Percentiles rank a stretch among this genome's conserved stretches.
These are phyloP conservation scores for Didymella arachidicola DNA, from an alignment of 2,329 filamentous ascomycete species.

Conservation along the genomic window DNA sequence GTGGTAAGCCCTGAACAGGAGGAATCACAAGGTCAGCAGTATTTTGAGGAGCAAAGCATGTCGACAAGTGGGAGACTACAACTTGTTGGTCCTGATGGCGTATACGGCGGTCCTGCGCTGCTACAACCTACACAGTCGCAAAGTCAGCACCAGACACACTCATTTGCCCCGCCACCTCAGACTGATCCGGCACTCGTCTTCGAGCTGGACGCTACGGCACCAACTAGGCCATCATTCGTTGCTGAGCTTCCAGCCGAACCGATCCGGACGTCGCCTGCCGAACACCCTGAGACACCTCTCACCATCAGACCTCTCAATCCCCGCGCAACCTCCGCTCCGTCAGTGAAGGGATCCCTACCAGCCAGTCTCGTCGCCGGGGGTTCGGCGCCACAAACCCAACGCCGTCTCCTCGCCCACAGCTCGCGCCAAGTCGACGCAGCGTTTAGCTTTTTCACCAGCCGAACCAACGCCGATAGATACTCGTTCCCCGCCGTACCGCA, in stretches of 20 bases:
- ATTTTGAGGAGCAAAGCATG: neutral
- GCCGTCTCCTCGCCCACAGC: slow-evolving; percentile 1
- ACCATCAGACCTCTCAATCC: slow-evolving; percentile 4
- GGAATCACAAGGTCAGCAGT: neutral
- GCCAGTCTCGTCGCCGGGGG: slow-evolving; percentile 34
- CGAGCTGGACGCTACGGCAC: slow-evolving; percentile 25
- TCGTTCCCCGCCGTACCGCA: neutral
- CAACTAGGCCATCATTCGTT: slow-evolving; percentile 18
- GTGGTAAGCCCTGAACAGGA: neutral
- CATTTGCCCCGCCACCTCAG: slow-evolving; percentile 7
- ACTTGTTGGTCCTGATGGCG: neutral
- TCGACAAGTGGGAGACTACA: neutral
- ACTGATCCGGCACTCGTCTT: slow-evolving; percentile 10
- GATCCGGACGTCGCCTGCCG: neutral
- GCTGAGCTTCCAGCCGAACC: slow-evolving; percentile 32
- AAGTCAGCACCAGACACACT: slow-evolving; percentile 13
- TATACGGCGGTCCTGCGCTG: neutral
- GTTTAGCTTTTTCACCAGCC: neutral
- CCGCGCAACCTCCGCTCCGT: slow-evolving; percentile 15
- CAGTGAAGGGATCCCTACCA: slow-evolving; percentile 19
- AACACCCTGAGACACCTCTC: neutral
- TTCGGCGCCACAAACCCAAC: slow-evolving; percentile 5
- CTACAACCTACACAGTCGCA: neutral
- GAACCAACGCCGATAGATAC: slow-evolving; percentile 17
- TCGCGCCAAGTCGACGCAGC: neutral